These are phyloP conservation scores for Pichia rugopelliculosa DNA, from an alignment of 805 yeast species.

Conservation along the genomic window DNA sequence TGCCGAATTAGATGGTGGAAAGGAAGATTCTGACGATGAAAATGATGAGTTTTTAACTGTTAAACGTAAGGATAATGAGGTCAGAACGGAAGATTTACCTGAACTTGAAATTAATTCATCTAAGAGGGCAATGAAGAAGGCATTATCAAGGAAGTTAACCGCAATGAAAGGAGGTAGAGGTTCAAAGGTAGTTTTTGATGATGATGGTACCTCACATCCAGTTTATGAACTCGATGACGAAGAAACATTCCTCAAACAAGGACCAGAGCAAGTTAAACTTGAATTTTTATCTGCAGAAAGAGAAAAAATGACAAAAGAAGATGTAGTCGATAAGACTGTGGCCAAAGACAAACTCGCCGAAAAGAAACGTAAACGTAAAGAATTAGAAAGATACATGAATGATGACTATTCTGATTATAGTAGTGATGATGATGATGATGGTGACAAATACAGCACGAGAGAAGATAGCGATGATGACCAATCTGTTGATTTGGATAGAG, in stretches of 20 bases:
- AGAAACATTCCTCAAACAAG: constrained; percentile 66
- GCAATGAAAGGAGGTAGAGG: constrained; percentile 48
- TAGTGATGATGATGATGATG: constrained; percentile 20
- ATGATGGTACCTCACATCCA: constrained; percentile 89
- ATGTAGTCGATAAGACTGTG: constrained; percentile 65
- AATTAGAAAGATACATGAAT: constrained; percentile 50
- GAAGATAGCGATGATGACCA: constrained; percentile 18
- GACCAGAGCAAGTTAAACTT: constrained; percentile 54
- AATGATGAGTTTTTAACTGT: constrained; percentile 77
- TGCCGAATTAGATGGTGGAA: constrained; percentile 28
- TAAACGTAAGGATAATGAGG: constrained; percentile 67
- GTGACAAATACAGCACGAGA: constrained; percentile 6
- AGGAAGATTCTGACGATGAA: constrained; percentile 36
- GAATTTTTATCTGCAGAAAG: constrained; percentile 62
- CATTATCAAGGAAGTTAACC: constrained; percentile 77
- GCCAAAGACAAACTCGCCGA: constrained; percentile 77
- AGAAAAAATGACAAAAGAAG: constrained; percentile 62
- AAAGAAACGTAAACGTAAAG: constrained; percentile 84
- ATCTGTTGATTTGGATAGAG: constrained; percentile 8
- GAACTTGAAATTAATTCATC: constrained; percentile 53
- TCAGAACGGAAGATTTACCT: constrained; percentile 59
- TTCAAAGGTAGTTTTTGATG: constrained; percentile 80
- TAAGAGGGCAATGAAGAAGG: constrained; percentile 77
- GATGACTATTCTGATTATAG: constrained; percentile 30
- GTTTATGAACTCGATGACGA: constrained; percentile 87